Evolutionary conservation across 2,329 filamentous ascomycete genomes (phyloP).

Genomic region (Exophiala bonariae): DNA sequence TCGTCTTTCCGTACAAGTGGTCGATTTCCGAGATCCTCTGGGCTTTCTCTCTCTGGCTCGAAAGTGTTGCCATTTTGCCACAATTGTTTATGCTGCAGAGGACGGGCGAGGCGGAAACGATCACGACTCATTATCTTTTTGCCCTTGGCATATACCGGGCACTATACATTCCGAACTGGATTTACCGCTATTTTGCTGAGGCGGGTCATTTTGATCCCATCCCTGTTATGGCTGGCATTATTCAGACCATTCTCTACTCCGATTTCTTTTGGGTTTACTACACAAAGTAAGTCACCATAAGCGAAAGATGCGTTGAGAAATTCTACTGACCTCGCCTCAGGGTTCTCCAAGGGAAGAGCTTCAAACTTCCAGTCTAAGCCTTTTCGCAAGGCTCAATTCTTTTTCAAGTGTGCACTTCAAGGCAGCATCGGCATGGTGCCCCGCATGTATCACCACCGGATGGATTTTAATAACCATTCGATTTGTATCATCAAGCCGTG

Average conservation of each 20-base stretch:
- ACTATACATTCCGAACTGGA: slow-evolving; percentile 98
- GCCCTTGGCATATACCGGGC: slow-evolving; percentile 88
- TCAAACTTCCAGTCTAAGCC: slow-evolving; percentile 74
- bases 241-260: slow-evolving; percentile 94
- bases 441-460: neutral
- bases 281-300: slow-evolving; percentile 66
- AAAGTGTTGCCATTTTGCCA: slow-evolving; percentile 92
- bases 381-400: neutral
- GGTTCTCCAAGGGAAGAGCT: slow-evolving; percentile 83
- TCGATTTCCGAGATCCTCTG: slow-evolving; percentile 79
- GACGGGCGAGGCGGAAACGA: slow-evolving; percentile 98
- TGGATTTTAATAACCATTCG: neutral
- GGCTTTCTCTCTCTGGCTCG: slow-evolving; percentile 98
- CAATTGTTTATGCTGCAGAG: slow-evolving; percentile 98
- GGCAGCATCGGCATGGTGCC: neutral
- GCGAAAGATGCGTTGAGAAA: neutral
- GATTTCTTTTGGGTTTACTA: slow-evolving; percentile 99
- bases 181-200: slow-evolving; percentile 84
- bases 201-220: slow-evolving; percentile 76
- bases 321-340: slow-evolving; percentile 31
- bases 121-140: slow-evolving; percentile 96
- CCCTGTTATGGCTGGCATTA: slow-evolving; percentile 80
- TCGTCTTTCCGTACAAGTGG: slow-evolving; percentile 86
- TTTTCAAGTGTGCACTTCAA: neutral
- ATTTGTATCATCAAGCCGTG: too few species aligned